Percentiles rank a stretch among this genome's conserved stretches.
Conservation (phyloP, 139 green algal species). For the Ettlia oleoabundans region DNA sequence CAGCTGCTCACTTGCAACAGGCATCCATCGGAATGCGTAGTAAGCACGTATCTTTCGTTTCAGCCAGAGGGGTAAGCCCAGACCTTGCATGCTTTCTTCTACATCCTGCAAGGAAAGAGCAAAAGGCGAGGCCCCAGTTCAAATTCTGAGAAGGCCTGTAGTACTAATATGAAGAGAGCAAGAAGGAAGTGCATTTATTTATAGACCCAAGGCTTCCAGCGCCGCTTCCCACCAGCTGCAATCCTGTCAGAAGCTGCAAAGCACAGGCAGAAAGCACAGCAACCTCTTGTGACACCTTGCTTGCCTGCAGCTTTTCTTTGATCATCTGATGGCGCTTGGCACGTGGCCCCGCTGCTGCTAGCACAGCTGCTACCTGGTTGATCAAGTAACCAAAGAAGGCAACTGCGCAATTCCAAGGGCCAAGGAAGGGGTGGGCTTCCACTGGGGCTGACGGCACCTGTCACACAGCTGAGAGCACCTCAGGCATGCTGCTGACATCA, state of each 20-base stretch:
- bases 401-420: background rate
- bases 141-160: too few relatives aligned
- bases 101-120: conserved; percentile 10
- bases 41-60: conserved; percentile 18
- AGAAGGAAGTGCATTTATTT: too few relatives aligned
- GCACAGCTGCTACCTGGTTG: conserved; percentile 2
- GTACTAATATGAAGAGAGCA: too few relatives aligned
- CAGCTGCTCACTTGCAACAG: background rate
- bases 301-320: conserved; percentile 3
- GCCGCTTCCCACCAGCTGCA: too few relatives aligned
- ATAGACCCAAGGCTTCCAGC: too few relatives aligned
- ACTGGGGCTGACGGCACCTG: too few relatives aligned
- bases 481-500: too few relatives aligned
- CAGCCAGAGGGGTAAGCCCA: background rate
- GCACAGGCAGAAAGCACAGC: background rate
- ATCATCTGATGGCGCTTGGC: background rate
- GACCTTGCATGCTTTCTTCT: conserved; percentile 8
- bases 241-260: background rate
- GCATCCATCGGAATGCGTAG: background rate
- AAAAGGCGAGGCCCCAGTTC: too few relatives aligned
- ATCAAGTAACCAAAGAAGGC: conserved; percentile 45
- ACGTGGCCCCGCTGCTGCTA: background rate
- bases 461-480: too few relatives aligned
- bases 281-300: background rate
- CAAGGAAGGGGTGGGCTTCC: too few relatives aligned